Base-by-base conservation (phyloP, 176 grass and related monocot genomes). In the Pontederia paniculata region DNA sequence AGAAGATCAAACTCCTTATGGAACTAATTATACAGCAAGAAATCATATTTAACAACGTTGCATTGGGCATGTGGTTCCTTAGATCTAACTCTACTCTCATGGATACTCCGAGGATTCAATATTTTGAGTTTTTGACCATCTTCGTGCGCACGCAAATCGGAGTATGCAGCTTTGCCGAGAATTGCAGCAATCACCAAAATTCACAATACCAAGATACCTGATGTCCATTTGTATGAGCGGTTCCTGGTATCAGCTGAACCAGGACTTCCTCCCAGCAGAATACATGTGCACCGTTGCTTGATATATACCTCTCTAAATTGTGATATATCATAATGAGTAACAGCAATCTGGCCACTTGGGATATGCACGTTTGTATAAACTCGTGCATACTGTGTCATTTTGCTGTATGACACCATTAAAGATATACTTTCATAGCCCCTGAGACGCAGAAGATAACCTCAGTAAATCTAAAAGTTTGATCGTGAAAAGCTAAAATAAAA, bases 301-400 rank as follows among this genome's bases (percentile, higher is more conserved):
- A 9, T 10, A 17, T 19, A 21, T 9, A 48, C 12, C 17, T 5
- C 12, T 16, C 50, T 41, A 3, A 21, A 5, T 2, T 18, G 42
- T 56, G 21, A 10, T 25, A 44, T 23, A 42, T 28, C 49, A 77
- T 10, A 55, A 75, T 2, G 53, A 53, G 44, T 89, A 89, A 11
- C 81, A 64, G 19, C 84, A 83, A 73, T 88, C 86, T 9, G 83
- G 93, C 86, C 93, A 98, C 67, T 88, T 98, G 2, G 93, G 93
- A 58, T 88, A 98, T 17, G 72, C 83, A 1, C 80, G 87, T 63
- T 84, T 98, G 68, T 77, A 98, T 50, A 98, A 58, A 56, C 80
- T 98, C 77, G 91, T 84, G 74, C 93, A 98, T 18, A 91, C 93
- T 0, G 93, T 98, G 44, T 98, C 93, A 41, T 98, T 83, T 62